Base-by-base conservation (phyloP, 2,329 filamentous ascomycete species). In the Fusarium secorum region DNA sequence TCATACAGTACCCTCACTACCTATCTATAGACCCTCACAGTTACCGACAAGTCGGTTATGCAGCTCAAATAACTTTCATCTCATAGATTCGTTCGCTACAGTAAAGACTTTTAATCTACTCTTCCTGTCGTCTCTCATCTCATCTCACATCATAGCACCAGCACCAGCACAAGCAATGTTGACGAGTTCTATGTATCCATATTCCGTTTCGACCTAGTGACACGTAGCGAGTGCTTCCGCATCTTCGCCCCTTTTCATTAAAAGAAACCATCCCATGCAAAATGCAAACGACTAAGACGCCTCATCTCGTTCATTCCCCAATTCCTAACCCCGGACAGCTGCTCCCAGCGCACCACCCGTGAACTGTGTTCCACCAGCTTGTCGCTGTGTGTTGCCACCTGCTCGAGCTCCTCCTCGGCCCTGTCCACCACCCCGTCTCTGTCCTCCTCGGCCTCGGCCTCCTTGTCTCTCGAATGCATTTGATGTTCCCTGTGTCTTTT, bases 381-480 rank as follows among this genome's bases (percentile, higher is more conserved):
- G 89, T 81, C 90, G 85, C 79, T 89, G 90, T 24, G 85, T 80
- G 79, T 88, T 87, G 68, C 87, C 88, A 66, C 87, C 86, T 49
- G 81, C 79, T 70, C 87, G 83, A 38, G 89, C 84, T 58, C 90
- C 90, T 45, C 90, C 89, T 44, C 89, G 82, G 52, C 91, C 88
- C 32, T 87, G 84, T 45, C 90, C 84, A 58, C 86, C 85, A 44
- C 92, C 90, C 68, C 91, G 88, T 24, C 83, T 89, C 78, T 80
- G 81, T 57, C 90, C 93, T 51, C 91, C 90, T 32, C 91, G 88
- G 67, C 92, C 91, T 72, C 91, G 88, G 62, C 93, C 93, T 73
- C 93, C 93, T 85, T 97, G 94, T 81, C 95, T 87, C 86, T 98
- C 95, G 83, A 98, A 98, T 32, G 94, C 95, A 78, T 97, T 97